Percentiles rank a stretch among this genome's conserved stretches.
Conservation (phyloP, 805 yeast species). For the Yamadazyma sp. region DNA sequence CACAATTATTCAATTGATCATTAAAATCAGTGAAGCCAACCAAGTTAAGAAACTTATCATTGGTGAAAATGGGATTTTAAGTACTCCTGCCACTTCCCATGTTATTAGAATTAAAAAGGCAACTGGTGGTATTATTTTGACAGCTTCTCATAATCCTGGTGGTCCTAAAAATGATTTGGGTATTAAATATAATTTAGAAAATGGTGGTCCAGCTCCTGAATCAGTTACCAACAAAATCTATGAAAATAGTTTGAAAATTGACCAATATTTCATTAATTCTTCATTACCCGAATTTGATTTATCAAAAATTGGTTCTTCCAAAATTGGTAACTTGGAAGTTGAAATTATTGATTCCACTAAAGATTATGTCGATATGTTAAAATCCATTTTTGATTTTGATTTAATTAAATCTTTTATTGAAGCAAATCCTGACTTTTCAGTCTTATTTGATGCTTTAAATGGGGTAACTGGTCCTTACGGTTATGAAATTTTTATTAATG, state of each 20-base stretch:
- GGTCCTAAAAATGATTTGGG: conserved; percentile 92
- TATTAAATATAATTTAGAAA: conserved; percentile 88
- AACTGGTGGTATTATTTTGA: conserved; percentile 93
- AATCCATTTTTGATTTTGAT: conserved; percentile 82
- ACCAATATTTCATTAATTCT: conserved; percentile 50
- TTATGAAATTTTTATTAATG: conserved; percentile 74
- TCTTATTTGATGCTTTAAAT: conserved; percentile 84
- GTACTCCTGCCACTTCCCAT: conserved; percentile 97
- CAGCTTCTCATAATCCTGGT: conserved; percentile 98
- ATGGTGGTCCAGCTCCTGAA: conserved; percentile 99
- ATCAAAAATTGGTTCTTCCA: conserved; percentile 47
- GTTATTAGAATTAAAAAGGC: conserved; percentile 71
- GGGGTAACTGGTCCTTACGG: conserved; percentile 99
- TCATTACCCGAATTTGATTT: conserved; percentile 63
- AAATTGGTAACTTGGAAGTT: conserved; percentile 61
- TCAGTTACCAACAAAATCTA: conserved; percentile 84
- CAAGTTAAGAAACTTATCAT: conserved; percentile 82
- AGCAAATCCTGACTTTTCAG: conserved; percentile 51
- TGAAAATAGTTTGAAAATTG: conserved; percentile 59
- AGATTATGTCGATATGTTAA: conserved; percentile 76
- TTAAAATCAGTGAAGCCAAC: conserved; percentile 84
- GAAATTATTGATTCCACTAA: conserved; percentile 81
- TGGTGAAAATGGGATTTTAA: conserved; percentile 84
- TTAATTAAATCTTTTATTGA: conserved; percentile 72
- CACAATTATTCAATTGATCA: conserved; percentile 75